Conservation (phyloP, 176 grass and related monocot genomes). For the Musa beccarii region DNA sequence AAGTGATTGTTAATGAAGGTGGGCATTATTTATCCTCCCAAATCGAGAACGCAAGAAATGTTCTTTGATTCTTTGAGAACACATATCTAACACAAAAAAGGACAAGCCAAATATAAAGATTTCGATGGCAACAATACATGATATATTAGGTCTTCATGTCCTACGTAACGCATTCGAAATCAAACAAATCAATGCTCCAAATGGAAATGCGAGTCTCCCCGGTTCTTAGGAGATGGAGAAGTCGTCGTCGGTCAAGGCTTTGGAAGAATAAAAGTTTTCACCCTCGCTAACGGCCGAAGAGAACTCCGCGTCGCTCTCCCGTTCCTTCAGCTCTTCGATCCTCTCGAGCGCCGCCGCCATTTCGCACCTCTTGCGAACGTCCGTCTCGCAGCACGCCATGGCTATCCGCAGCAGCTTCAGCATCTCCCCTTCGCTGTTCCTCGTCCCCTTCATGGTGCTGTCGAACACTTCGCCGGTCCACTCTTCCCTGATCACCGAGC, state of each 20-base stretch:
- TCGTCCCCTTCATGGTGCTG: conserved; percentile 31
- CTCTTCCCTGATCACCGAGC: conserved; percentile 71
- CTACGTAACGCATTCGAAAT: no score
- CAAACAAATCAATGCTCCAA: no score
- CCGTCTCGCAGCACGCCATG: conserved; percentile 63
- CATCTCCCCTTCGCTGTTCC: conserved; percentile 69
- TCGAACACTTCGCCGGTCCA: conserved; percentile 79
- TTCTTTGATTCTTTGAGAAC: no score
- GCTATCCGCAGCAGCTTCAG: conserved; percentile 74
- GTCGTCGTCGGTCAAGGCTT: conserved; percentile 5
- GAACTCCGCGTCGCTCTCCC: conserved; percentile 23
- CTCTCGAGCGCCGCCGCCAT: conserved; percentile 33
- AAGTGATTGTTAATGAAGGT: no score
- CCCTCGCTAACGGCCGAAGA: conserved; percentile 18
- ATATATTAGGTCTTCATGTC: no score
- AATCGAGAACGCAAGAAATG: no score
- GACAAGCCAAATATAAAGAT: no score
- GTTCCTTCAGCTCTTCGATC: conserved; percentile 64
- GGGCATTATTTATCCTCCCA: no score
- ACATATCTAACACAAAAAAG: no score
- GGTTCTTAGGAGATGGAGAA: conserved; percentile 5
- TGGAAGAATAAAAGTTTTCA: conserved; percentile 5
- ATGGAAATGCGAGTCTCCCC: no score
- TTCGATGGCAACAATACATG: no score
- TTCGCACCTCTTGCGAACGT: conserved; percentile 46